Evolutionary conservation across 148 eudicot genomes (phyloP), one percentile per base, ranked within the genome.

Genomic region (Silene latifolia): DNA sequence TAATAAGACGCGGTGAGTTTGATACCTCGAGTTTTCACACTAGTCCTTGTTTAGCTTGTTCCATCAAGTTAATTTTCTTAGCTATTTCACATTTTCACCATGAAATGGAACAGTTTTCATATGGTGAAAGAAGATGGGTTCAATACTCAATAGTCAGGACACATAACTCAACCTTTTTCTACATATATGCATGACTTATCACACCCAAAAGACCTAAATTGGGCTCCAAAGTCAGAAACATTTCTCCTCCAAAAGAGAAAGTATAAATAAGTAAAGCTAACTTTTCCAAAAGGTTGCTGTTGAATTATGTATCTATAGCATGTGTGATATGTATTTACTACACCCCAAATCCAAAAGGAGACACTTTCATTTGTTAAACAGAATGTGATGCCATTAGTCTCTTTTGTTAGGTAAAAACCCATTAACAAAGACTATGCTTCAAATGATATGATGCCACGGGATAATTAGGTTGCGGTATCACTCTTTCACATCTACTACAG

Each of bases 241-340:
- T 51, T 44, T 29, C 18, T 18, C 60, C 67, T 12, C 20, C 53
- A 19, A 46, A 69, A 60, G 58, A 59, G n/a, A 76, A 76, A 57
- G 71, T 24, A 73, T 63, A 25, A 71, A 39, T 42, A 32, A 21
- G 42, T 57, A 76, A 76, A 61, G 67, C 46, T 58, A 12, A 69
- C 74, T 76, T 76, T 76, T 69, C 23, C 46, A 58, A 69, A 76
- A 69, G 79, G 48, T 68, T 35, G 72, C 59, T 59, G 19, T 76
- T 70, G 69, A 69, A 57, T 67, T 39, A 76, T 68, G 73, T 69
- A 68, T 76, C 15, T 39, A 6, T 68, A 59, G 1, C n/a, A 25
- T 39, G 19, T 61, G 20, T 48, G 24, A 62, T 13, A 32, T 18
- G 48, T 10, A 47, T 67, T 67, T 54, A 57, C 25, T 20, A 35